Percentiles rank a stretch among this genome's conserved stretches.
Conservation (phyloP, 164 flowering plant genomes). For the Akebia trifoliata region DNA sequence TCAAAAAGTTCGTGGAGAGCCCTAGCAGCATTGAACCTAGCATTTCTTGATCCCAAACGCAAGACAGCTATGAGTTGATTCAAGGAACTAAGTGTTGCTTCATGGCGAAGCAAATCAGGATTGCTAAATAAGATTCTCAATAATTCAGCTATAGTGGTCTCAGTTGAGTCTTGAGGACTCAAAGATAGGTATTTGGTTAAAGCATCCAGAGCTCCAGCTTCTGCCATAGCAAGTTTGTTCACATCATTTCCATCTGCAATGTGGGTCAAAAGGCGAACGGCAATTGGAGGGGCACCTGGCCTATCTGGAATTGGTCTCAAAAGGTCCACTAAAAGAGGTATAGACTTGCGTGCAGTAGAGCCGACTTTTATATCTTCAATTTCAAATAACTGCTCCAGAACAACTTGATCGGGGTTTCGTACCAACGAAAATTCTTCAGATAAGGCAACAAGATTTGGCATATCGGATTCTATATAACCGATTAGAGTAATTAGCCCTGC, state of each 20-base stretch:
- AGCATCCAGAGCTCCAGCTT: conserved; percentile 87
- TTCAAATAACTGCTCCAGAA: conserved; percentile 62
- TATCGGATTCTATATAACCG: conserved; percentile 64
- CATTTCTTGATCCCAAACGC: conserved; percentile 69
- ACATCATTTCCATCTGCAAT: conserved; percentile 76
- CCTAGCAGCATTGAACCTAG: conserved; percentile 70
- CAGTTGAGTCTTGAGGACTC: conserved; percentile 79
- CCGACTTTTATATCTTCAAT: conserved; percentile 74
- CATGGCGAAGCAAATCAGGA: conserved; percentile 55
- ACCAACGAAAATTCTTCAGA: conserved; percentile 65
- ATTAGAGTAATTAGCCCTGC: conserved; percentile 55
- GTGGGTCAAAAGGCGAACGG: conserved; percentile 55
- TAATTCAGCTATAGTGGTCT: conserved; percentile 57
- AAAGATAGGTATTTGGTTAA: conserved; percentile 69
- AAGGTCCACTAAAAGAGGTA: conserved; percentile 77
- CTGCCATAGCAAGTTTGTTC: conserved; percentile 77
- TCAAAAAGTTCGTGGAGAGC: conserved; percentile 72
- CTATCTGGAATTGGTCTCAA: conserved; percentile 83
- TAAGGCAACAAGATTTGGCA: conserved; percentile 59
- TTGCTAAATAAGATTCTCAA: conserved; percentile 65
- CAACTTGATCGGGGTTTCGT: conserved; percentile 63
- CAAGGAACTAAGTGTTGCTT: conserved; percentile 59
- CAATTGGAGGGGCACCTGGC: conserved; percentile 75
- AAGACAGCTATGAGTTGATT: conserved; percentile 78
- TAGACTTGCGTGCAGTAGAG: conserved; percentile 64